Base-by-base conservation (phyloP, 176 grass and related monocot species). In the Bonia amplexicaulis region DNA sequence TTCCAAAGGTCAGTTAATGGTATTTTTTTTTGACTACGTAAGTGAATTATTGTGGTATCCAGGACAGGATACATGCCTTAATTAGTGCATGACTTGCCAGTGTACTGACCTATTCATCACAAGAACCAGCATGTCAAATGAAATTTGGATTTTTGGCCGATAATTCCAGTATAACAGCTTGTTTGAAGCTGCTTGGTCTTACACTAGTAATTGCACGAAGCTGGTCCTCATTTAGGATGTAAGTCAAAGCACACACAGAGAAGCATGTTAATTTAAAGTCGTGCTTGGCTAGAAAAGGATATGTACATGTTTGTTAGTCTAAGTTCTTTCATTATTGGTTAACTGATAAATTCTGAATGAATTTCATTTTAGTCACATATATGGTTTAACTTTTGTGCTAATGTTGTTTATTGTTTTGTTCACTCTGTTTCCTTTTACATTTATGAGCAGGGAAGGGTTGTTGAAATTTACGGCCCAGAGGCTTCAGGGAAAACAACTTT, bases 401-500 rank as follows among this genome's bases (percentile, higher is more conserved):
- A 20, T 78, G 12, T 13, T 31, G 41, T 48, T 72, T 64, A 25
- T 78, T 62, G 14, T 49, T 35, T 63, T 37, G 33, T 80, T 40
- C 26, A 22, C 35, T 37, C 20, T 37, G 19, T n/a, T 83, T 16
- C 13, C 23, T 69, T 72, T 54, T 63, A 19, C 19, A 53, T 84
- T 62, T 65, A 54, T 69, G 12, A 54, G 51, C 66, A 92, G 90
- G 90, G 90, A 81, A 80, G 90, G 69, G 81, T 92, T 60, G 71
- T 88, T 57, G 90, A 92, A 69, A 88, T 88, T 65, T 92, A 92
- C 66, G 90, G 90, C 37, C 82, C 90, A 6, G 90, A 92, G 82
- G 90, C 90, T 73, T 92, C 90, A 51, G 86, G 90, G 14, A 92
- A 92, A 82, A 92, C 86, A 42, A 92, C 86, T 71, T 79, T 92